Conservation (phyloP, 2,329 filamentous ascomycete species). For the Cercospora canescens region DNA sequence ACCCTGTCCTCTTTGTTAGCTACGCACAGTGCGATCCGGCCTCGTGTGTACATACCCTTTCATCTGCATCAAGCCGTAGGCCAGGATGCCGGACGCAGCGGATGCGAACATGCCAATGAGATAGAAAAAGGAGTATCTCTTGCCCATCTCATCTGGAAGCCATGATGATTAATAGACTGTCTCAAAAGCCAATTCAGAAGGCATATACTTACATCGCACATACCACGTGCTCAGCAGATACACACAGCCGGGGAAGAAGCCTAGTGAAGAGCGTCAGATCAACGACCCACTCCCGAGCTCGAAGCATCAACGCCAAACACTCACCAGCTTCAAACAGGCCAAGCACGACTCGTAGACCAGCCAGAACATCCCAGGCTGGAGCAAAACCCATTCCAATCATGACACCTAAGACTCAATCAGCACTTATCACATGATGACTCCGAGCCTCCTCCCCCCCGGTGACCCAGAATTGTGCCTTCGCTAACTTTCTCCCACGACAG, state of each 20-base stretch:
- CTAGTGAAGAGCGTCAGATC: background rate
- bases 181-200: background rate
- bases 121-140: conserved; percentile 47
- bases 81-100: conserved; percentile 45
- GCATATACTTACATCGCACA: conserved; percentile 16
- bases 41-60: conserved; percentile 24
- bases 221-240: conserved; percentile 31
- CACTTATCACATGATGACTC: background rate
- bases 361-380: conserved; percentile 50
- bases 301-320: background rate
- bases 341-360: conserved; percentile 57
- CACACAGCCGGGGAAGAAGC: conserved; percentile 38
- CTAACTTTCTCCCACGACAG: background rate
- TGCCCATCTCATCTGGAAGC: conserved; percentile 32
- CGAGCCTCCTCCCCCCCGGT: background rate
- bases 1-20: conserved; percentile 41
- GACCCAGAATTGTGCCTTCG: background rate
- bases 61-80: conserved; percentile 33
- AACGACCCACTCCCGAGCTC: background rate
- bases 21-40: background rate
- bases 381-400: conserved; percentile 67
- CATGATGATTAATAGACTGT: background rate
- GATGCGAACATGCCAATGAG: conserved; percentile 48
- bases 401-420: conserved; percentile 27
- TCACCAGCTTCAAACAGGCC: conserved; percentile 62